Conservation (phyloP, 768 basidiomycete species). For the Rhizopogon sp. region DNA sequence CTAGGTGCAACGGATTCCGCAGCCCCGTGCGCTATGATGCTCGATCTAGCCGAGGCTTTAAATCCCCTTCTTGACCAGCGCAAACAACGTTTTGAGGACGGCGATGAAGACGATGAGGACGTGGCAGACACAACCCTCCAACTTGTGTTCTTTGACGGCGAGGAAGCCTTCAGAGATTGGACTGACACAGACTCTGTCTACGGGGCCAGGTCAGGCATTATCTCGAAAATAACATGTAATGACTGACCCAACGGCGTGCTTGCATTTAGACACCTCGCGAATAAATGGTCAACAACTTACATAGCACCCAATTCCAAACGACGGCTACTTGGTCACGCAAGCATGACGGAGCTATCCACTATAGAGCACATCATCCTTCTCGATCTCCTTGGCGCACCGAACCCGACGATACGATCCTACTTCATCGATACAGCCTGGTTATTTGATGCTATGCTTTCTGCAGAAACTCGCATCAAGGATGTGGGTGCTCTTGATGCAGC, state of each 20-base stretch:
- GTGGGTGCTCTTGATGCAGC: conserved; percentile 55
- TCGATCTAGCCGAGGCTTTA: conserved; percentile 85
- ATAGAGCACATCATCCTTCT: conserved; percentile 92
- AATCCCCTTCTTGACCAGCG: conserved; percentile 66
- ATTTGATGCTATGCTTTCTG: conserved; percentile 68
- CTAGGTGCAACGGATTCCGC: conserved; percentile 97
- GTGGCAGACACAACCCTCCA: conserved; percentile 82
- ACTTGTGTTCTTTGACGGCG: conserved; percentile 94
- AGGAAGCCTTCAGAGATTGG: conserved; percentile 94
- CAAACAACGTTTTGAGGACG: conserved; percentile 48
- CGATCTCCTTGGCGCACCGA: conserved; percentile 80
- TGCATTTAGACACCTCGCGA: conserved; percentile 71
- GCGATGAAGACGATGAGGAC: conserved; percentile 66
- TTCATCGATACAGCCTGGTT: conserved; percentile 92
- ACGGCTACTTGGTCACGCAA: conserved; percentile 46
- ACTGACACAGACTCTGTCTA: conserved; percentile 88
- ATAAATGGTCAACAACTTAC: conserved; percentile 75
- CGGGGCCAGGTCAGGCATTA: conserved; percentile 71
- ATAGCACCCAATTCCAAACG: conserved; percentile 56
- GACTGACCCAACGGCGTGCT: not conserved
- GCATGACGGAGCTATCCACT: conserved; percentile 59
- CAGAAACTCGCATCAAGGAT: conserved; percentile 67
- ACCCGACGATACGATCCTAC: conserved; percentile 75
- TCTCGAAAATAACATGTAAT: not conserved
- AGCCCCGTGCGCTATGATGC: conserved; percentile 89